Percentiles rank a stretch among this genome's conserved stretches.
Evolutionary conservation across 2,329 filamentous ascomycete species (phyloP).

Genomic region (Fragosphaeria purpurea): DNA sequence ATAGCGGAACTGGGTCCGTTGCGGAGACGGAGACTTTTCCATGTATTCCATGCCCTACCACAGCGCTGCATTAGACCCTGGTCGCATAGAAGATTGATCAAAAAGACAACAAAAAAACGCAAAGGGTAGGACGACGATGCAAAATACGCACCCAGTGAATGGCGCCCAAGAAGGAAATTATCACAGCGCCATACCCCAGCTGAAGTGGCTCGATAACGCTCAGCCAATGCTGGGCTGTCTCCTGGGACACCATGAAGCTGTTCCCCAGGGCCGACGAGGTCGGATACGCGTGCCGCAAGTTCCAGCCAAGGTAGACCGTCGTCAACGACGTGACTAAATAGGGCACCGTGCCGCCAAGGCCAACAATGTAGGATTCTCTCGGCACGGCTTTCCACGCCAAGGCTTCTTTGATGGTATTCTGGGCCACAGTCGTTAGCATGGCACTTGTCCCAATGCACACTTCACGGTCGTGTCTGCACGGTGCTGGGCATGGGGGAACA

Average conservation of each 20-base stretch:
- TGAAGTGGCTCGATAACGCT: conserved; percentile 76
- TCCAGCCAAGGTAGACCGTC: conserved; percentile 73
- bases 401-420: conserved; percentile 59
- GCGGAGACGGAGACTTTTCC: conserved; percentile 46
- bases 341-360: conserved; percentile 69
- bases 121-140: neutral
- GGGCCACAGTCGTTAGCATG: neutral
- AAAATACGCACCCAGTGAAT: conserved; percentile 61
- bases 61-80: neutral
- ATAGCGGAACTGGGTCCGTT: conserved; percentile 70
- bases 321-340: conserved; percentile 77
- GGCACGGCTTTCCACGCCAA: conserved; percentile 57
- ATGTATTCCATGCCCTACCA: conserved; percentile 67
- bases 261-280: conserved; percentile 54
- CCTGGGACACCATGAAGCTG: conserved; percentile 54
- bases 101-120: neutral
- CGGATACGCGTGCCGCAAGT: conserved; percentile 60
- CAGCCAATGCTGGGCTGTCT: conserved; percentile 63
- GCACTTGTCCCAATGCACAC: neutral
- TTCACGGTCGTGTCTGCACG: neutral
- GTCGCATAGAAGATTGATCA: neutral
- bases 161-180: conserved; percentile 87
- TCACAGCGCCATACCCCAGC: conserved; percentile 82
- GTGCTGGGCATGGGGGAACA: no score
- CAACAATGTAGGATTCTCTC: conserved; percentile 56